Conservation (phyloP, 768 basidiomycete genomes). For the Russula foetens region DNA sequence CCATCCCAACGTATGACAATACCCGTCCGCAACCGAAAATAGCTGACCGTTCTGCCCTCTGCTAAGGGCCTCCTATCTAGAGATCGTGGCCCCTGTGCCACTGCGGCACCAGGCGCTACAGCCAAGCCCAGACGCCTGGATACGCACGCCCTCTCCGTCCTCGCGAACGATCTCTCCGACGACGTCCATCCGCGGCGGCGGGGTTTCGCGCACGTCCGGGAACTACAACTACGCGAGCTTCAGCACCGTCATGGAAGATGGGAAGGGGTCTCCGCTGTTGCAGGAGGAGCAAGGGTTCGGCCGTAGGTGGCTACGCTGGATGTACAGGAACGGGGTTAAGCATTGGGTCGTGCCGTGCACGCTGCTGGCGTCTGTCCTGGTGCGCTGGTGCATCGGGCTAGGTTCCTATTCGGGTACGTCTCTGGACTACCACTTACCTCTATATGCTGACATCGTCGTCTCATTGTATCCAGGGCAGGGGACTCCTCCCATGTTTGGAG, state of each 20-base stretch:
- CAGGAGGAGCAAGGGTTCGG: slow-evolving; percentile 37
- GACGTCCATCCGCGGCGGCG: slow-evolving; percentile 45
- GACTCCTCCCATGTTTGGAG: slow-evolving; percentile 80
- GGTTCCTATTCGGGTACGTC: slow-evolving; percentile 77
- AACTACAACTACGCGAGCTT: slow-evolving; percentile 37
- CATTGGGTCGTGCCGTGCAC: slow-evolving; percentile 50
- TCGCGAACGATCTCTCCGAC: not conserved
- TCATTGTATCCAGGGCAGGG: slow-evolving; percentile 45
- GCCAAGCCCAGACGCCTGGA: slow-evolving; percentile 10
- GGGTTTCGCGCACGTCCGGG: slow-evolving; percentile 48
- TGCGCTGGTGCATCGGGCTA: slow-evolving; percentile 65
- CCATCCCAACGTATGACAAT: slow-evolving; percentile 2
- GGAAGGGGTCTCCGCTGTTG: slow-evolving; percentile 20
- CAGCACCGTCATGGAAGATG: slow-evolving; percentile 36
- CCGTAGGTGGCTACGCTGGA: slow-evolving; percentile 67
- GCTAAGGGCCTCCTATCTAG: slow-evolving; percentile 2
- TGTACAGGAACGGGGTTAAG: slow-evolving; percentile 60
- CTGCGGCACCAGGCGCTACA: slow-evolving; percentile 10
- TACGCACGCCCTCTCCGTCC: slow-evolving; percentile 13
- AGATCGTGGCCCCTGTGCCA: slow-evolving; percentile 11
- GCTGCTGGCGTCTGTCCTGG: slow-evolving; percentile 43
- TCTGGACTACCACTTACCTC: not conserved
- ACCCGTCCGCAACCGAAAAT: not conserved
- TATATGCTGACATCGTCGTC: not conserved
- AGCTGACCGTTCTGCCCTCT: not conserved